Evolutionary conservation across 2,329 filamentous ascomycete genomes (phyloP).

Genomic region (Pezicula carpinea): DNA sequence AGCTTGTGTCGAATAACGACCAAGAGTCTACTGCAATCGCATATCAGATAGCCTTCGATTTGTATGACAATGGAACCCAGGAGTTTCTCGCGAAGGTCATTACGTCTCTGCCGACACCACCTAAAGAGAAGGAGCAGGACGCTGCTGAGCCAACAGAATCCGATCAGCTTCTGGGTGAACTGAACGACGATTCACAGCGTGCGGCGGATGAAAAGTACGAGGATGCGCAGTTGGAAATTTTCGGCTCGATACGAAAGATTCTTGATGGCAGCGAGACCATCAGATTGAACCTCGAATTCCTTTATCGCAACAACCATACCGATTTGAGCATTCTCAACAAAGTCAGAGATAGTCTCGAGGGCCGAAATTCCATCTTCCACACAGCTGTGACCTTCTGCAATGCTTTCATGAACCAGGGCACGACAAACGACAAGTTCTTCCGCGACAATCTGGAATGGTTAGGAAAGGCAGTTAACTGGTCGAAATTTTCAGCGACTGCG

Average conservation of each 20-base stretch:
- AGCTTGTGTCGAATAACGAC: constrained; percentile 75
- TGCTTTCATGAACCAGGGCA: constrained; percentile 98
- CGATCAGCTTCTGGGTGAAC: constrained; percentile 52
- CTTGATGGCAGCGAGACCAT: constrained; percentile 91
- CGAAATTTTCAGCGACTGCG: constrained; percentile 96
- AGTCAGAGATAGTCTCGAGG: constrained; percentile 90
- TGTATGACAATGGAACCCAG: constrained; percentile 98
- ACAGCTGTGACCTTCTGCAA: constrained; percentile 96
- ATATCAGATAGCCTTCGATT: constrained; percentile 96
- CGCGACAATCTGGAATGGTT: constrained; percentile 97
- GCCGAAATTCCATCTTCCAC: constrained; percentile 97
- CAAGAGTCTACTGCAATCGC: constrained; percentile 76
- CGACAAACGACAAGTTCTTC: constrained; percentile 98
- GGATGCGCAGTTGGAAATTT: constrained; percentile 51
- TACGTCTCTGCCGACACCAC: constrained; percentile 59
- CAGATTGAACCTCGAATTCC: constrained; percentile 90
- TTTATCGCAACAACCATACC: constrained; percentile 92
- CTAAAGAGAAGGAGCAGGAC: constrained; percentile 36
- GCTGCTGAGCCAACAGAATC: constrained; percentile 31
- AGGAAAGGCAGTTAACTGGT: constrained; percentile 98
- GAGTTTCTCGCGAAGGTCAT: constrained; percentile 92
- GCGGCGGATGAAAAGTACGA: constrained; percentile 30
- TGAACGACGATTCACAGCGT: constrained; percentile 34
- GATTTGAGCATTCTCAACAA: constrained; percentile 93
- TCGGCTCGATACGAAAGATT: constrained; percentile 60